A percentile compares a stretch with the other conserved stretches of the same genome.
These are phyloP conservation scores for Daedalea quercina DNA, from an alignment of 768 basidiomycete species.

Conservation along the genomic window DNA sequence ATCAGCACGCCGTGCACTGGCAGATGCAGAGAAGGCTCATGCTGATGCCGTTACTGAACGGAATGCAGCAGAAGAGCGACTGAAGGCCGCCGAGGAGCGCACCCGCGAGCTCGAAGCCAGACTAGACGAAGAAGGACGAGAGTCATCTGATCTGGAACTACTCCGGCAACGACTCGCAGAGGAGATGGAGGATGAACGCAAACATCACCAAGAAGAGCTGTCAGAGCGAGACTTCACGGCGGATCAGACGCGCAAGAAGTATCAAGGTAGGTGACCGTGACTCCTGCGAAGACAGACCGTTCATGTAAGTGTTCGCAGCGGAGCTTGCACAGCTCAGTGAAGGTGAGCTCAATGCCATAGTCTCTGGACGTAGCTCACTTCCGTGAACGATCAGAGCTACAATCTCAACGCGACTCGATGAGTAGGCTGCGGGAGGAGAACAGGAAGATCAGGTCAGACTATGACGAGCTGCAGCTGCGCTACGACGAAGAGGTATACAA, in stretches of 20 bases:
- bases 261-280: conserved; percentile 51
- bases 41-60: conserved; percentile 44
- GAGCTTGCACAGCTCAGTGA: conserved; percentile 77
- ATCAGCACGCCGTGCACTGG: conserved; percentile 53
- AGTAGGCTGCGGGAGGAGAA: conserved; percentile 77
- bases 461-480: conserved; percentile 66
- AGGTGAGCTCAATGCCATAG: conserved; percentile 36
- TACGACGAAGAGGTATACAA: conserved; percentile 76
- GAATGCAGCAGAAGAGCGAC: conserved; percentile 41
- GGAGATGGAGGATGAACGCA: conserved; percentile 72
- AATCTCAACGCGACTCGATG: conserved; percentile 70
- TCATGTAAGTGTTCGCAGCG: conserved; percentile 31
- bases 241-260: conserved; percentile 81
- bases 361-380: background rate
- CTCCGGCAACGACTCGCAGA: conserved; percentile 65
- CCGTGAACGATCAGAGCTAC: conserved; percentile 45
- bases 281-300: too few relatives aligned
- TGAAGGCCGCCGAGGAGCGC: conserved; percentile 45
- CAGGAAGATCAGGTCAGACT: conserved; percentile 68
- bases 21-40: conserved; percentile 55
- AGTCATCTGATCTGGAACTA: conserved; percentile 56
- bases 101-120: conserved; percentile 54
- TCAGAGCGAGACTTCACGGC: conserved; percentile 70
- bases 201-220: conserved; percentile 76
- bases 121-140: conserved; percentile 62